Evolutionary conservation across 2,329 filamentous ascomycete species (phyloP).

Genomic region (Catunica adiposa): DNA sequence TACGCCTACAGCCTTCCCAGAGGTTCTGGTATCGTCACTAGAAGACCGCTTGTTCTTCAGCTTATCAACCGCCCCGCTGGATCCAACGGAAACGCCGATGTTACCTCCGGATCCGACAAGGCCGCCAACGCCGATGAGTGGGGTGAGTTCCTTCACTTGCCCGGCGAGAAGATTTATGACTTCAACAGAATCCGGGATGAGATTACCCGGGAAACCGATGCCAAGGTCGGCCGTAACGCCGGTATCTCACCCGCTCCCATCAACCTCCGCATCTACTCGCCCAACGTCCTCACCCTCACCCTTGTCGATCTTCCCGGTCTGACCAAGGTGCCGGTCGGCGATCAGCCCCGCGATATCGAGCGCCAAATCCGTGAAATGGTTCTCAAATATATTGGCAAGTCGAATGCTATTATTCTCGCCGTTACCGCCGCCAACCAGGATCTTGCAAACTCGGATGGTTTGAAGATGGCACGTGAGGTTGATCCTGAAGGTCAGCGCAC

Average conservation of each 20-base stretch:
- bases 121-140: constrained; percentile 89
- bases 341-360: constrained; percentile 94
- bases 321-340: constrained; percentile 91
- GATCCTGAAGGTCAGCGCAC: constrained; percentile 95
- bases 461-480: constrained; percentile 91
- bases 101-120: constrained; percentile 56
- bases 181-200: constrained; percentile 98
- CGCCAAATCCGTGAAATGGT: constrained; percentile 96
- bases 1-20: constrained; percentile 59
- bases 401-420: constrained; percentile 92
- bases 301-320: constrained; percentile 91
- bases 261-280: constrained; percentile 95
- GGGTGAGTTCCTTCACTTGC: constrained; percentile 97
- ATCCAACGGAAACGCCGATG: constrained; percentile 51
- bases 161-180: constrained; percentile 92
- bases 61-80: constrained; percentile 80
- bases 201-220: constrained; percentile 89
- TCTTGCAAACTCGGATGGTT: constrained; percentile 92
- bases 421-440: constrained; percentile 95
- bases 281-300: constrained; percentile 91
- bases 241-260: constrained; percentile 95
- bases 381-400: constrained; percentile 94
- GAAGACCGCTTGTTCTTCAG: constrained; percentile 88
- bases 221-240: constrained; percentile 88
- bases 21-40: constrained; percentile 92